Conservation (phyloP, 2,329 filamentous ascomycete species). For the Colletotrichum graminicola region DNA sequence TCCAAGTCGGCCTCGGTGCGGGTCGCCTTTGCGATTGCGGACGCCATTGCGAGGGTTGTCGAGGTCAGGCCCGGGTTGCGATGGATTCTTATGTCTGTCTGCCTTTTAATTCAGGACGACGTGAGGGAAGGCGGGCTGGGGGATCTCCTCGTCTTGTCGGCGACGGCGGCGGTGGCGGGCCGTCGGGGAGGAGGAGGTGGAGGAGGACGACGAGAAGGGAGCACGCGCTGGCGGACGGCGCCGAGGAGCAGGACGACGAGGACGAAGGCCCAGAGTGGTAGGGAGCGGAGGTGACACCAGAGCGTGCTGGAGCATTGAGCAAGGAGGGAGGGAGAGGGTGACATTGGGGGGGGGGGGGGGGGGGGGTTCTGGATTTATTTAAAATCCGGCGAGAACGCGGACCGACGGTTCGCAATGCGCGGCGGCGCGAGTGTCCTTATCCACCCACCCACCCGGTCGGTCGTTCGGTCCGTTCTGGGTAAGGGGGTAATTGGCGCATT, state of each 20-base stretch:
- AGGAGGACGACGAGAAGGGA: constrained; percentile 16
- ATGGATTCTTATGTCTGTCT: too few species aligned
- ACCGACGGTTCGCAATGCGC: neutral
- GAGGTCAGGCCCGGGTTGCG: neutral
- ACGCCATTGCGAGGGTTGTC: constrained; percentile 13
- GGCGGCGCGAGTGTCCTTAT: neutral
- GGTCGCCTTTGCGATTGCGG: constrained; percentile 39
- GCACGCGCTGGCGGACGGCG: constrained; percentile 50
- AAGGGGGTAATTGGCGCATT: neutral
- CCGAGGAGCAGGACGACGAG: constrained; percentile 53
- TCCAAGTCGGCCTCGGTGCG: constrained; percentile 43
- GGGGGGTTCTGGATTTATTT: neutral
- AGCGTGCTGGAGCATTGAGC: constrained; percentile 59
- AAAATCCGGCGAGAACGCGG: neutral
- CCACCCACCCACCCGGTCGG: neutral
- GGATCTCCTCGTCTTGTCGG: constrained; percentile 32
- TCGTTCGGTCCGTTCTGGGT: neutral
- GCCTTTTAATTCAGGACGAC: neutral
- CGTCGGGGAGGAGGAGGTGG: constrained; percentile 29
- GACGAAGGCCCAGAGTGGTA: constrained; percentile 58
- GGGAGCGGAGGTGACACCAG: constrained; percentile 55
- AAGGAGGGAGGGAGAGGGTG: constrained; percentile 45
- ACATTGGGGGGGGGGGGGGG: neutral
- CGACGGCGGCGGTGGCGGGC: constrained; percentile 32
- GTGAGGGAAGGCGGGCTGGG: neutral